Conservation (phyloP, 1,284 basidiomycete genomes). For the Fistulina hepatica region DNA sequence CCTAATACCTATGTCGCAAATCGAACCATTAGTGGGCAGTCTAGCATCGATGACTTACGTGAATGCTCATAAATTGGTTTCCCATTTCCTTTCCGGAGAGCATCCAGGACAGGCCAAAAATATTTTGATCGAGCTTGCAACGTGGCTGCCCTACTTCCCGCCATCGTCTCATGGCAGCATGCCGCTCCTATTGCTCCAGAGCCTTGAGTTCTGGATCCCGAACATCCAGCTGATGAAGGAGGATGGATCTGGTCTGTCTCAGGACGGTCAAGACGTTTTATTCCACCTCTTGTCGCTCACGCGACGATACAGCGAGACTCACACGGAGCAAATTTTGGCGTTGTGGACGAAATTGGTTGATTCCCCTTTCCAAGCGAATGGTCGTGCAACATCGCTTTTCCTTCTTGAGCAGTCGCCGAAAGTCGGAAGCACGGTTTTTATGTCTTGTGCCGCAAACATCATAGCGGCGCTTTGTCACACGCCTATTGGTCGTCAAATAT, state of each 20-base stretch:
- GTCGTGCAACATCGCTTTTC: constrained; percentile 74
- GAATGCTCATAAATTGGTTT: constrained; percentile 69
- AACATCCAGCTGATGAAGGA: constrained; percentile 61
- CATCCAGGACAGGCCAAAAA: constrained; percentile 61
- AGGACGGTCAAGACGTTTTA: constrained; percentile 57
- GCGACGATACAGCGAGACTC: constrained; percentile 64
- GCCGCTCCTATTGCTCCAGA: constrained; percentile 53
- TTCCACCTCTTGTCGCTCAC: constrained; percentile 81
- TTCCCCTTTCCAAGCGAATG: constrained; percentile 60
- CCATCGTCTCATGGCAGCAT: constrained; percentile 36
- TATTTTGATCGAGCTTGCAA: constrained; percentile 66
- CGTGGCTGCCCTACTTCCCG: constrained; percentile 62
- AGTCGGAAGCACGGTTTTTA: constrained; percentile 70
- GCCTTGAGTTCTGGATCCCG: constrained; percentile 73
- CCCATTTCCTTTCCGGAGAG: constrained; percentile 71
- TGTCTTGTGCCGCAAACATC: constrained; percentile 72
- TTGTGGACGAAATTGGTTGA: constrained; percentile 75
- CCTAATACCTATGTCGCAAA: constrained; percentile 52
- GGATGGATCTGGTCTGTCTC: constrained; percentile 45
- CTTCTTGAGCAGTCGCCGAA: constrained; percentile 82
- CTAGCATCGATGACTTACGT: constrained; percentile 70
- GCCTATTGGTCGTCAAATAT: constrained; percentile 60
- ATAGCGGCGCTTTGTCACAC: constrained; percentile 81
- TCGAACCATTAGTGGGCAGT: constrained; percentile 72
- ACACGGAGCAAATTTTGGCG: constrained; percentile 76